A percentile compares a stretch with the other conserved stretches of the same genome.
phyloP scores from a whole-genome alignment of 176 grass and related monocot species.

The Hsuehochloa calcarea region DNA sequence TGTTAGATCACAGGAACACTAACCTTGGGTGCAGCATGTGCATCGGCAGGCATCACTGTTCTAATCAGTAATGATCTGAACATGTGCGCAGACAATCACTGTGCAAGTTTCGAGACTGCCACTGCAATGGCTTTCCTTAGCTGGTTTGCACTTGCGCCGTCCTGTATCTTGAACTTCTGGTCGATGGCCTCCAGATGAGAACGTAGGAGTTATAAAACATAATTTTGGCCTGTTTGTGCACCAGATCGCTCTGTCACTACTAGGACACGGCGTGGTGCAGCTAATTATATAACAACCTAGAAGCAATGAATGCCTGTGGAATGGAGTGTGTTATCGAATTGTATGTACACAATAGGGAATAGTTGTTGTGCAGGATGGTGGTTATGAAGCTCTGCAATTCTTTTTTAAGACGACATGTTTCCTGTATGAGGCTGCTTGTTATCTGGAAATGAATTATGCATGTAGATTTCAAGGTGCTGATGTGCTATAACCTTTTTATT shows the following conservation, averaged over 20 bases:
- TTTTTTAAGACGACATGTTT: neutral
- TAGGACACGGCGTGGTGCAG: neutral
- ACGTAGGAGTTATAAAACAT: neutral
- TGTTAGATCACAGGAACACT: slow-evolving; percentile 84
- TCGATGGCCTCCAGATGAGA: slow-evolving; percentile 70
- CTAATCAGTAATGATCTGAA: slow-evolving; percentile 83
- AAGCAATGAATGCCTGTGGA: slow-evolving; percentile 14
- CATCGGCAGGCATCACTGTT: slow-evolving; percentile 86
- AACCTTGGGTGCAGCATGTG: slow-evolving; percentile 83
- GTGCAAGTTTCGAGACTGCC: slow-evolving; percentile 81
- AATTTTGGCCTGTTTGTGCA: slow-evolving; percentile 16
- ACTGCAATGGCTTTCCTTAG: slow-evolving; percentile 87
- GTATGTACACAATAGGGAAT: slow-evolving; percentile 54
- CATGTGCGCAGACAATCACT: slow-evolving; percentile 69
- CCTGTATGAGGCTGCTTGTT: slow-evolving; percentile 4
- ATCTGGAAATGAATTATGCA: neutral
- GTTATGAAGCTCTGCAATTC: slow-evolving; percentile 21
- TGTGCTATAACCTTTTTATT: neutral
- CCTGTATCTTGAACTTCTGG: slow-evolving; percentile 90
- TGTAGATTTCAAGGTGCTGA: neutral
- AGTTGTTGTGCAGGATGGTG: slow-evolving; percentile 3
- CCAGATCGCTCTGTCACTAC: neutral
- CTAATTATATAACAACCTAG: slow-evolving; percentile 26
- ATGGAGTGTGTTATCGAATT: neutral
- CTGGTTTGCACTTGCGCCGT: slow-evolving; percentile 88